Conservation (phyloP, 202 grass and related monocot genomes). For the Eragrostis tef region DNA sequence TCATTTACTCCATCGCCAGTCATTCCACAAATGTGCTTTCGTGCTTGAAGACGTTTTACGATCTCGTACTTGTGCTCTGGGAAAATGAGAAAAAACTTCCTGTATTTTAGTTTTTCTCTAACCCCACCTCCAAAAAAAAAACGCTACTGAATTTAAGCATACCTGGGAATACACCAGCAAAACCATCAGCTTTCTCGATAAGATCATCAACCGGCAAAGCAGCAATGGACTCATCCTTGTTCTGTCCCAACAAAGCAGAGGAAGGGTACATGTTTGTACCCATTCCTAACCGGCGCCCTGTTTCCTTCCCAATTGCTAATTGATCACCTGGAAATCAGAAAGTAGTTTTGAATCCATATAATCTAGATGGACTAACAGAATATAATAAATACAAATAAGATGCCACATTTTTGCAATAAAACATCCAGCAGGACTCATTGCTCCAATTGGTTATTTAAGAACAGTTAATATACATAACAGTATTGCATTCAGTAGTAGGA, state of each 20-base stretch:
- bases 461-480: not conserved
- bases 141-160: slow-evolving; percentile 23
- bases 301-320: slow-evolving; percentile 80
- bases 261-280: slow-evolving; percentile 98
- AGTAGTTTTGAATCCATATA: not conserved
- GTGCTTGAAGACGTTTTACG: slow-evolving; percentile 87
- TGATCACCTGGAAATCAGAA: slow-evolving; percentile 73
- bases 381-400: not conserved
- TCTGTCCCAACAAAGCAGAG: slow-evolving; percentile 80
- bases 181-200: slow-evolving; percentile 95
- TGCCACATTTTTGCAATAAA: not conserved
- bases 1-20: slow-evolving; percentile 97
- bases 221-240: slow-evolving; percentile 64
- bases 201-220: slow-evolving; percentile 83
- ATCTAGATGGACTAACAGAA: not conserved
- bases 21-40: slow-evolving; percentile 98
- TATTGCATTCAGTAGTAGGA: not conserved
- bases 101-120: too few relatives aligned
- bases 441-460: not conserved
- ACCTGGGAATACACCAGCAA: slow-evolving; percentile 98
- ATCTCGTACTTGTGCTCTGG: slow-evolving; percentile 98
- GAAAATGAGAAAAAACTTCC: slow-evolving; percentile 22
- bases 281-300: slow-evolving; percentile 81
- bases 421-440: not conserved
- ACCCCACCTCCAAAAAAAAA: too few relatives aligned